A percentile compares a stretch with the other conserved stretches of the same genome.
Conservation (phyloP, 2,329 filamentous ascomycete species). For the Aspergillus sp. region DNA sequence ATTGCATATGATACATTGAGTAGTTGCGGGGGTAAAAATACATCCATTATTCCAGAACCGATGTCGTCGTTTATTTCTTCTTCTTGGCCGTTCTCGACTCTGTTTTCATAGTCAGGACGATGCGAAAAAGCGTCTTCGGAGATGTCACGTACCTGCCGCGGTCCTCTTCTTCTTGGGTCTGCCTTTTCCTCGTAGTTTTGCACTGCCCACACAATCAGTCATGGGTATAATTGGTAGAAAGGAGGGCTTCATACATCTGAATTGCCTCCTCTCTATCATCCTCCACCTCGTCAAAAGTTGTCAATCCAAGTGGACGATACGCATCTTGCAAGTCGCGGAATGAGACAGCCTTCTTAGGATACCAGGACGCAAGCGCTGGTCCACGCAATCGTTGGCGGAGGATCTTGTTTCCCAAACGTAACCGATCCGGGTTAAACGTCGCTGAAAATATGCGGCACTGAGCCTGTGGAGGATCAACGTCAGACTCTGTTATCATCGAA, state of each 20-base stretch:
- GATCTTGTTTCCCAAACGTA: slow-evolving; percentile 84
- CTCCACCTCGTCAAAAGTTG: slow-evolving; percentile 71
- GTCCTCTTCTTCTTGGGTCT: slow-evolving; percentile 85
- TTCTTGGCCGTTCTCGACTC: slow-evolving; percentile 27
- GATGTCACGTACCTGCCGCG: slow-evolving; percentile 34
- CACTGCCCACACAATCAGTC: slow-evolving; percentile 42
- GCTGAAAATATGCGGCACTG: slow-evolving; percentile 48
- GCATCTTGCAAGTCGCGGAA: slow-evolving; percentile 70
- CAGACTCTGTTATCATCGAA: neutral
- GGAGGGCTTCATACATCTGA: slow-evolving; percentile 52
- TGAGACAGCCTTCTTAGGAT: slow-evolving; percentile 71
- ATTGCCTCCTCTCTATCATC: slow-evolving; percentile 70
- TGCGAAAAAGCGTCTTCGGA: neutral
- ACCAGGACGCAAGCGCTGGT: slow-evolving; percentile 81
- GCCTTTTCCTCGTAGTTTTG: slow-evolving; percentile 79
- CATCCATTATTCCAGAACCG: neutral
- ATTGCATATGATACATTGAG: no score
- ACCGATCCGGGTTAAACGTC: slow-evolving; percentile 17
- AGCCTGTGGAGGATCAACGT: slow-evolving; percentile 51
- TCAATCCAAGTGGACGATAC: slow-evolving; percentile 62
- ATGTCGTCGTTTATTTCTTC: slow-evolving; percentile 22
- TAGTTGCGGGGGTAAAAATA: neutral
- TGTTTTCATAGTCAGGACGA: slow-evolving; percentile 7
- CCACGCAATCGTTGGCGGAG: slow-evolving; percentile 83
- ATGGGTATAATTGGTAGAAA: neutral